Conservation (phyloP, 768 basidiomycete species). For the Lentinula edodes region DNA sequence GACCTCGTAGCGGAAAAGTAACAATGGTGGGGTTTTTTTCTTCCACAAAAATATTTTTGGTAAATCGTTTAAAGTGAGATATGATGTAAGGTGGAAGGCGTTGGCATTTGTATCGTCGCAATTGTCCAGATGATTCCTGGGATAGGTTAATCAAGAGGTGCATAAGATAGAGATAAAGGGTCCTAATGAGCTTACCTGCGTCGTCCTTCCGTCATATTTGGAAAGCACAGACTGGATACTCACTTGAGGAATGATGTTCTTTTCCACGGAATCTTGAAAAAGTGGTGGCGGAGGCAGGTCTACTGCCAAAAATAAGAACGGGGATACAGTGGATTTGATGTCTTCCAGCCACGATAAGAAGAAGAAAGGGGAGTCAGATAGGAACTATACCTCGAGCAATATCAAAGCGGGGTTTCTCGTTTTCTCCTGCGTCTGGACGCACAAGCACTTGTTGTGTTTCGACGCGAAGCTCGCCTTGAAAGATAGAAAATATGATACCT, state of each 20-base stretch:
- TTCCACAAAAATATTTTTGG: slow-evolving; percentile 93
- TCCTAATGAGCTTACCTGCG: slow-evolving; percentile 53
- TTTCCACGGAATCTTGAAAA: slow-evolving; percentile 93
- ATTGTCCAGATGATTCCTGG: slow-evolving; percentile 79
- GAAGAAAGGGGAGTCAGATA: slow-evolving; percentile 7
- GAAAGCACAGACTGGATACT: slow-evolving; percentile 83
- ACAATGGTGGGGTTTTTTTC: slow-evolving; percentile 99
- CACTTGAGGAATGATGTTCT: slow-evolving; percentile 99
- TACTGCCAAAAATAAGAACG: slow-evolving; percentile 93
- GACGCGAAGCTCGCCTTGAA: slow-evolving; percentile 90
- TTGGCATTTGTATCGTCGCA: slow-evolving; percentile 89
- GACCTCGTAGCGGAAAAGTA: slow-evolving; percentile 90
- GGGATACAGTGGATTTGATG: slow-evolving; percentile 78
- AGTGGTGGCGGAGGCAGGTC: slow-evolving; percentile 97
- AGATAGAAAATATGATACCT: slow-evolving; percentile 91
- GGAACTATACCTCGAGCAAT: slow-evolving; percentile 75
- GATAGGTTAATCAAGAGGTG: neutral
- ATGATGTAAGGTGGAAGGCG: slow-evolving; percentile 89
- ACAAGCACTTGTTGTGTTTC: slow-evolving; percentile 93
- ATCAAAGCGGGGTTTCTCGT: slow-evolving; percentile 86
- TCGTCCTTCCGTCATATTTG: slow-evolving; percentile 90
- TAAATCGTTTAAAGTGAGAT: slow-evolving; percentile 93
- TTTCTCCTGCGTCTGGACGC: slow-evolving; percentile 67
- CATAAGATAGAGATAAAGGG: neutral
- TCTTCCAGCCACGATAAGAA: slow-evolving; percentile 39